Percentiles rank a stretch among this genome's conserved stretches.
phyloP scores from a whole-genome alignment of 495 filamentous ascomycete species.

The Xylaria intraflava region DNA sequence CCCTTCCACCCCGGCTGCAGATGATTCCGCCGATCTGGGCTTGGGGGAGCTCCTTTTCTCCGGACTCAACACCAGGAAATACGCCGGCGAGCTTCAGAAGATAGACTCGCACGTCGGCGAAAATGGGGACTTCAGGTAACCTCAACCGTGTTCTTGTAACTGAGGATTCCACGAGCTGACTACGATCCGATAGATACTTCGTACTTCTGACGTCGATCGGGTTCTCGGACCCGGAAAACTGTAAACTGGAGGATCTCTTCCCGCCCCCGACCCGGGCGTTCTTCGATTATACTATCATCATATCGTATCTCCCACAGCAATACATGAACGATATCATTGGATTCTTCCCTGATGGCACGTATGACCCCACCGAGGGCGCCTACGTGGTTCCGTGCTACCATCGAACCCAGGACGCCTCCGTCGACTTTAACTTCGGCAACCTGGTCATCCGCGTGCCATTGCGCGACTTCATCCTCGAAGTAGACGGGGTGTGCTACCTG shows the following conservation, averaged over 20 bases:
- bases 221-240: slow-evolving; percentile 2
- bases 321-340: background rate
- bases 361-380: background rate
- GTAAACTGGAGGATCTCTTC: background rate
- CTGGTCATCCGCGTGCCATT: slow-evolving; percentile 5
- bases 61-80: slow-evolving; percentile 8
- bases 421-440: slow-evolving; percentile 9
- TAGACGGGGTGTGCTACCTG: background rate
- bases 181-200: background rate
- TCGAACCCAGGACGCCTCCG: slow-evolving; percentile 3
- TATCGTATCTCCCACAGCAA: background rate
- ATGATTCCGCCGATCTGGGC: background rate
- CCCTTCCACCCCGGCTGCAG: background rate
- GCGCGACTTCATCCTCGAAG: slow-evolving; percentile 9
- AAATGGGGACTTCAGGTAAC: slow-evolving; percentile 4
- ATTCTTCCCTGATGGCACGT: slow-evolving; percentile 1
- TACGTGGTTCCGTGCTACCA: slow-evolving; percentile 7
- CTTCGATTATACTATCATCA: slow-evolving; percentile 4
- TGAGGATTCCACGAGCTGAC: background rate
- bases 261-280: background rate
- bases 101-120: background rate
- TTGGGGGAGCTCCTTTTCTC: slow-evolving; percentile 12
- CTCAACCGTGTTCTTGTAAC: background rate
- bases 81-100: slow-evolving; percentile 8
- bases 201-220: slow-evolving; percentile 4